These are phyloP conservation scores for Amniculicola lignicola DNA, from an alignment of 495 filamentous ascomycete species.

Conservation along the genomic window DNA sequence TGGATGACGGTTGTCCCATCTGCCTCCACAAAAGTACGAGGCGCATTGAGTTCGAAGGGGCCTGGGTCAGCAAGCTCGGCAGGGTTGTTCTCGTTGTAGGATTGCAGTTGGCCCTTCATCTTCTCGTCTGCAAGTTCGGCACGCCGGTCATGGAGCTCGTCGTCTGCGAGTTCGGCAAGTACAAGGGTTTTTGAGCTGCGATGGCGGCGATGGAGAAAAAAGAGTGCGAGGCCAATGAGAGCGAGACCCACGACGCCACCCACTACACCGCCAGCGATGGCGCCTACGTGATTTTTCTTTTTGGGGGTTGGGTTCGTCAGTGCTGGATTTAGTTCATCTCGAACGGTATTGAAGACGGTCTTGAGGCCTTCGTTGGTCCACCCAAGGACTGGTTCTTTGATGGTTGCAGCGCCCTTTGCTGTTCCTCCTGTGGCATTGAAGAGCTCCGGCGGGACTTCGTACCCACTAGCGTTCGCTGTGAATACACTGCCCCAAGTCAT, in stretches of 20 bases:
- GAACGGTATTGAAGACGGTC: slow-evolving; percentile 13
- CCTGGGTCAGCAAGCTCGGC: slow-evolving; percentile 13
- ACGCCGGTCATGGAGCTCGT: neutral
- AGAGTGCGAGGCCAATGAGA: slow-evolving; percentile 25
- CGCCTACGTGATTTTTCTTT: slow-evolving; percentile 22
- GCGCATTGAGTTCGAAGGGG: slow-evolving; percentile 15
- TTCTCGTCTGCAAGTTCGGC: slow-evolving; percentile 4
- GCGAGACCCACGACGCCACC: slow-evolving; percentile 31
- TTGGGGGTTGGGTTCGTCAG: neutral
- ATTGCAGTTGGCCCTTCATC: slow-evolving; percentile 14
- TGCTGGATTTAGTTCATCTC: neutral
- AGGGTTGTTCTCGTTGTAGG: slow-evolving; percentile 8
- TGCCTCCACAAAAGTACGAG: slow-evolving; percentile 15
- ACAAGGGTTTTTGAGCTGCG: slow-evolving; percentile 1
- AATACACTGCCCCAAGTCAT: slow-evolving; percentile 44
- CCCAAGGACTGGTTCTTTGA: slow-evolving; percentile 8
- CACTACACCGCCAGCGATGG: slow-evolving; percentile 38
- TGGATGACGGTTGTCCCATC: slow-evolving; percentile 1
- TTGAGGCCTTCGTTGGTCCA: slow-evolving; percentile 13
- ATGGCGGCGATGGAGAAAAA: slow-evolving; percentile 16
- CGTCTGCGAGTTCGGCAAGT: slow-evolving; percentile 6
- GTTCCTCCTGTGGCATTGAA: slow-evolving; percentile 11
- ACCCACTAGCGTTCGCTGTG: slow-evolving; percentile 28
- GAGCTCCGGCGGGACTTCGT: slow-evolving; percentile 34
- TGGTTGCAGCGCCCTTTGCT: slow-evolving; percentile 11